phyloP scores from a whole-genome alignment of 805 yeast genomes.

The Pichia pseudocactophila region DNA sequence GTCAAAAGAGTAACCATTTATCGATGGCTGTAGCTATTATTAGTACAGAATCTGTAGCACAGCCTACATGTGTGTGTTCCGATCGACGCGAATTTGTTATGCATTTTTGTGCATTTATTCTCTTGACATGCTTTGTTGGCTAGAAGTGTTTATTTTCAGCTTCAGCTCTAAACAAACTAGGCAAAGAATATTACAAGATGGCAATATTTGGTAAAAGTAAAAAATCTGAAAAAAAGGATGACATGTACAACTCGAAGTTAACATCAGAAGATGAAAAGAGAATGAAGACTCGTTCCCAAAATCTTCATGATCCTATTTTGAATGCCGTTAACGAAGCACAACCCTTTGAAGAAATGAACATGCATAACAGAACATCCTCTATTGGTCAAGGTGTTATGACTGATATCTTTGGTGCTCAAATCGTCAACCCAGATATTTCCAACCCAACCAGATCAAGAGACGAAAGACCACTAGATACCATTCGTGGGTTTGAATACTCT shows the following conservation, averaged over 20 bases:
- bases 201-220: conserved; percentile 35
- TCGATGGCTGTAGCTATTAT: no score
- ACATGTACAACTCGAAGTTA: conserved; percentile 29
- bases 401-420: conserved; percentile 83
- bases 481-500: conserved; percentile 86
- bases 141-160: neutral
- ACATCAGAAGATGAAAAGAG: conserved; percentile 44
- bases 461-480: conserved; percentile 95
- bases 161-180: neutral
- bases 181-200: conserved; percentile 23
- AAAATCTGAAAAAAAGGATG: conserved; percentile 16
- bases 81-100: no score
- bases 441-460: conserved; percentile 91
- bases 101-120: no score
- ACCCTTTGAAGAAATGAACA: conserved; percentile 69
- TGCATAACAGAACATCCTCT: conserved; percentile 28
- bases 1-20: no score
- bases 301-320: conserved; percentile 83
- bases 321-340: conserved; percentile 92
- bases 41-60: no score
- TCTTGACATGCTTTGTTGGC: no score
- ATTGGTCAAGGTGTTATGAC: conserved; percentile 39
- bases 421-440: conserved; percentile 72
- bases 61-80: no score
- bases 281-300: conserved; percentile 56